Evolutionary conservation across 768 basidiomycete species (phyloP).

Genomic region (Boletus rubescentipes): DNA sequence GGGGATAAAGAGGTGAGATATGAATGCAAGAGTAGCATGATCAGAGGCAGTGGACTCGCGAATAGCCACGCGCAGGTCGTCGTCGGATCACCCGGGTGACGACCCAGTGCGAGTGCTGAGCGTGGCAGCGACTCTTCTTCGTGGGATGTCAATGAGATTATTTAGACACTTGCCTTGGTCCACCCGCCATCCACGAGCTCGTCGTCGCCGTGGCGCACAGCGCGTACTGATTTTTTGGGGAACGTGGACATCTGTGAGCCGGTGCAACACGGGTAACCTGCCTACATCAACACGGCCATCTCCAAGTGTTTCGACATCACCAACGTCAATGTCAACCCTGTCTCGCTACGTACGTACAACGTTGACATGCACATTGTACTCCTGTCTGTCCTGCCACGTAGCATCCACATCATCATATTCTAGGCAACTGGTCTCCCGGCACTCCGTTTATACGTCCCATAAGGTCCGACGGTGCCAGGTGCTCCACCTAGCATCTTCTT

Average conservation of each 20-base stretch:
- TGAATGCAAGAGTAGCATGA: slow-evolving; percentile 3
- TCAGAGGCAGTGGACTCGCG: slow-evolving; percentile 22
- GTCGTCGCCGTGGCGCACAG: background rate
- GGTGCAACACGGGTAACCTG: too few relatives aligned
- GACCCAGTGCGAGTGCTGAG: too few relatives aligned
- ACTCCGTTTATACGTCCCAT: slow-evolving; percentile 43
- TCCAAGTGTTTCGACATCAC: background rate
- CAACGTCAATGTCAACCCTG: slow-evolving; percentile 22
- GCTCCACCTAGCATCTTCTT: slow-evolving; percentile 34
- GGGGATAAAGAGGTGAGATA: slow-evolving; percentile 8
- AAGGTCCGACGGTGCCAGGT: slow-evolving; percentile 41
- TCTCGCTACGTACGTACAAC: too few relatives aligned
- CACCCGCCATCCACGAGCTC: slow-evolving; percentile 19
- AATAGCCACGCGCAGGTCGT: slow-evolving; percentile 14
- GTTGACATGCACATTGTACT: too few relatives aligned
- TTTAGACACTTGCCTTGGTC: slow-evolving; percentile 29
- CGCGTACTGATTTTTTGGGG: background rate
- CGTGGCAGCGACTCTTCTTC: background rate
- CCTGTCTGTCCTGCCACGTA: too few relatives aligned
- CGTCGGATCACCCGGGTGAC: slow-evolving; percentile 6
- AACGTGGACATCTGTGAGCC: background rate
- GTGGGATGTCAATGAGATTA: slow-evolving; percentile 6
- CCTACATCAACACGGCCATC: too few relatives aligned
- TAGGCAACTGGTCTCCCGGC: slow-evolving; percentile 11
- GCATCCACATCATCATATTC: too few relatives aligned